Conservation (phyloP, 1,139 yeast genomes). For the Protomyces pachydermus region DNA sequence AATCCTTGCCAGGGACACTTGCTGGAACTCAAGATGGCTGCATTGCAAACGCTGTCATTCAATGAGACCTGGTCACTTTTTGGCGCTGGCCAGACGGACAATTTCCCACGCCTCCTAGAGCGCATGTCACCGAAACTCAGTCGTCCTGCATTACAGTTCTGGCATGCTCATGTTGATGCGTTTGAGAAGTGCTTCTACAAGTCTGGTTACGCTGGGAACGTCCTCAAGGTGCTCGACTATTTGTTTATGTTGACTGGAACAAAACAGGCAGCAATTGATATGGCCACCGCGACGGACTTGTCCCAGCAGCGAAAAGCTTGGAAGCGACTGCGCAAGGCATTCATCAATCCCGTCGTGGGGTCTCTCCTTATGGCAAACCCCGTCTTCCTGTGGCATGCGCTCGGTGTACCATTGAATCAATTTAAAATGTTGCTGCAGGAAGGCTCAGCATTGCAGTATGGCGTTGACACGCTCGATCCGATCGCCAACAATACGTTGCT, state of each 20-base stretch:
- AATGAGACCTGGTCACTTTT: slow-evolving; percentile 67
- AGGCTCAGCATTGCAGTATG: slow-evolving; percentile 59
- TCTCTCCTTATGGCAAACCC: slow-evolving; percentile 72
- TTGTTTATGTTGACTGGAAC: slow-evolving; percentile 58
- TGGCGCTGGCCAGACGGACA: slow-evolving; percentile 64
- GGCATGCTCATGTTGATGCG: slow-evolving; percentile 63
- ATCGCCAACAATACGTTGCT: slow-evolving; percentile 58
- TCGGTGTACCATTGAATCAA: slow-evolving; percentile 81
- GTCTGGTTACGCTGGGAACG: slow-evolving; percentile 85
- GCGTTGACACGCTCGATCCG: slow-evolving; percentile 75
- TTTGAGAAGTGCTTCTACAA: slow-evolving; percentile 55
- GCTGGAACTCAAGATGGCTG: slow-evolving; percentile 70
- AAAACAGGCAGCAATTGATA: slow-evolving; percentile 47
- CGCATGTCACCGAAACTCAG: slow-evolving; percentile 66
- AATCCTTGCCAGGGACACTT: slow-evolving; percentile 80
- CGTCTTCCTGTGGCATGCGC: slow-evolving; percentile 75
- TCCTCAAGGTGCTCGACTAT: slow-evolving; percentile 60
- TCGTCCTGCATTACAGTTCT: slow-evolving; percentile 73
- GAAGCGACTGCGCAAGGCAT: slow-evolving; percentile 60
- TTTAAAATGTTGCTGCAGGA: slow-evolving; percentile 64
- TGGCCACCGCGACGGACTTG: slow-evolving; percentile 57
- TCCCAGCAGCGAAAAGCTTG: slow-evolving; percentile 61
- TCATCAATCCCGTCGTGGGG: slow-evolving; percentile 65
- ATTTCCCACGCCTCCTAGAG: slow-evolving; percentile 49
- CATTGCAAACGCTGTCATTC: slow-evolving; percentile 54